phyloP scores from a whole-genome alignment of 2,329 filamentous ascomycete species.

The Penicillium expansum region DNA sequence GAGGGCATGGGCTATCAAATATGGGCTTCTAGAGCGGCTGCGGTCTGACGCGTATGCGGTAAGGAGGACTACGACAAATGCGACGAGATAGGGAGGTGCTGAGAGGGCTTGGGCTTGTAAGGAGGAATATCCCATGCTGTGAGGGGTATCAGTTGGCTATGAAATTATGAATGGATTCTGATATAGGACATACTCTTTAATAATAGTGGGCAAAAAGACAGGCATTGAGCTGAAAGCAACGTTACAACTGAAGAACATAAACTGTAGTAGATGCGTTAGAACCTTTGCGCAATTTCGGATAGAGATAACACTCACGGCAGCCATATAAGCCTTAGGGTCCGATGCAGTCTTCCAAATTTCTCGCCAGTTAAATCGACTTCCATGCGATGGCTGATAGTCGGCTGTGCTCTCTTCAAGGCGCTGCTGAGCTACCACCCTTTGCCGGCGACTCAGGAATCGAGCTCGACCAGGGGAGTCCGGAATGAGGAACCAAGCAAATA shows the following conservation, averaged over 20 bases:
- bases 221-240: constrained; percentile 85
- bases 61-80: constrained; percentile 68
- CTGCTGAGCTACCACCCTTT: constrained; percentile 67
- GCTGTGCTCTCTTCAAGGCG: constrained; percentile 59
- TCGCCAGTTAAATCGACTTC: constrained; percentile 48
- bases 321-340: constrained; percentile 71
- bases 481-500: constrained; percentile 70
- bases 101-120: constrained; percentile 72
- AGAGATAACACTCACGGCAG: constrained; percentile 51
- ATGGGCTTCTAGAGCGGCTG: constrained; percentile 58
- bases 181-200: constrained; percentile 52
- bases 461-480: constrained; percentile 72
- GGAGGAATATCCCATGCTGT: constrained; percentile 66
- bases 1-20: constrained; percentile 67
- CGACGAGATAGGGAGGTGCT: constrained; percentile 75
- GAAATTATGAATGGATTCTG: neutral
- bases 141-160: neutral
- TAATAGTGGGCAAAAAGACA: constrained; percentile 80
- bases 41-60: constrained; percentile 73
- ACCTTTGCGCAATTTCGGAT: neutral
- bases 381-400: constrained; percentile 30
- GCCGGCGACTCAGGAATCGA: constrained; percentile 59
- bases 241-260: constrained; percentile 85
- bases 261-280: constrained; percentile 23
- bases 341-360: constrained; percentile 59